Base-by-base conservation (phyloP, 2,329 filamentous ascomycete genomes). In the Blastomyces silverae region DNA sequence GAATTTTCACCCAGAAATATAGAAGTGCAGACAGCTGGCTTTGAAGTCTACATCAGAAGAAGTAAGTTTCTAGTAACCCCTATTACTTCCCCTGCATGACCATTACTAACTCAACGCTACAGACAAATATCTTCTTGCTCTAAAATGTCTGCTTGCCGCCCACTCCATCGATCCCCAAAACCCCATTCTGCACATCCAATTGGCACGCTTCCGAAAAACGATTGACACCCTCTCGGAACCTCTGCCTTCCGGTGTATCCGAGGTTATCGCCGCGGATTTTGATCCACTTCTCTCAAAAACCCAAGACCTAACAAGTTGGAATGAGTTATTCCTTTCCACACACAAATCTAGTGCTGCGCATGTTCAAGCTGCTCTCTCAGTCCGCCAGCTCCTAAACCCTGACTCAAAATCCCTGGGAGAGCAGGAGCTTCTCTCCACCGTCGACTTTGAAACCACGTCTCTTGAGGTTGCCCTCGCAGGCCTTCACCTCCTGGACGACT, bases 51-150 rank as follows among this genome's bases (percentile, higher is more conserved):
- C 74, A 82, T 95, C 66, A 84, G 92, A 73, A 84, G 89, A 80
- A 87, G 92, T 96, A 85, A 82, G 87, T 73, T 61, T 31, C 34
- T 52, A 56, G 22, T 22, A 25, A 5, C 3, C 28, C 20, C 31
- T 48, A 55, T 50, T 25, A 22, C 28, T 48, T 42, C 62, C 44
- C 62, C 56, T 50, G 52, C 34, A 61, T 68, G 22, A 69, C 66
- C 25, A 1, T 66, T 64, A 68, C 68, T 77, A 73, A 78, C 62
- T 25, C 22, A 52, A 13, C 50, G 31, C 1, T 44, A 66, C 71
- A 93, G 92, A 87, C 74, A 97, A 97, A 80, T 91, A 90, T 72
- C 79, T 96, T 55, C 88, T 96, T 66, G 93, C 94, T 0, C 83
- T 97, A 66, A 90, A 91, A 72, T 96, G 91, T 76, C 84, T 99